A percentile compares a stretch with the other conserved stretches of the same genome.
Conservation (phyloP, 2,329 filamentous ascomycete genomes). For the Colletotrichum sp. region DNA sequence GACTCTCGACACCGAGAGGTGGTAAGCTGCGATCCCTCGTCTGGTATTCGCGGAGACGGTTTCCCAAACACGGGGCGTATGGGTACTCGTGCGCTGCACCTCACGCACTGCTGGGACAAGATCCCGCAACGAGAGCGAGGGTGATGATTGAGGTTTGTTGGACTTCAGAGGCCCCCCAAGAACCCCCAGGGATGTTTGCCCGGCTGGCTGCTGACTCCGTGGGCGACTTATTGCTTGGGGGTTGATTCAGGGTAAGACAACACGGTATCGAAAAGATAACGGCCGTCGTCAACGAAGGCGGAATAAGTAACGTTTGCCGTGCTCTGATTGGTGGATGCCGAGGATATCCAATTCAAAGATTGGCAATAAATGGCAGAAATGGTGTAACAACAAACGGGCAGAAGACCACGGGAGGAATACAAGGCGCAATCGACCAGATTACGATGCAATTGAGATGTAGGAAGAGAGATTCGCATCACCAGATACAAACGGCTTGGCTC, state of each 20-base stretch:
- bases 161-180: neutral
- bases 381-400: neutral
- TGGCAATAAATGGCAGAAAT: neutral
- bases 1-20: neutral
- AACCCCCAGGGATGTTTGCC: neutral
- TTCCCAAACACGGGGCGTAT: slow-evolving; percentile 7
- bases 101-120: neutral
- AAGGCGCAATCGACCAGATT: neutral
- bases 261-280: neutral
- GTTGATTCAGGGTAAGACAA: neutral
- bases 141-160: neutral
- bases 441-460: neutral
- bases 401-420: neutral
- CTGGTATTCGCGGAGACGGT: neutral
- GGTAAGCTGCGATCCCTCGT: neutral
- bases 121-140: neutral
- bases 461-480: neutral
- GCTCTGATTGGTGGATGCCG: neutral
- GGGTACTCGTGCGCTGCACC: neutral
- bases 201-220: neutral
- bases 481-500: neutral
- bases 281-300: neutral
- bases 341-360: neutral
- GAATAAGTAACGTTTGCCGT: neutral
- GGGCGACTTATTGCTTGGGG: neutral